These are phyloP conservation scores for Capronia epimyces DNA, from an alignment of 2,329 filamentous ascomycete genomes.

Conservation along the genomic window DNA sequence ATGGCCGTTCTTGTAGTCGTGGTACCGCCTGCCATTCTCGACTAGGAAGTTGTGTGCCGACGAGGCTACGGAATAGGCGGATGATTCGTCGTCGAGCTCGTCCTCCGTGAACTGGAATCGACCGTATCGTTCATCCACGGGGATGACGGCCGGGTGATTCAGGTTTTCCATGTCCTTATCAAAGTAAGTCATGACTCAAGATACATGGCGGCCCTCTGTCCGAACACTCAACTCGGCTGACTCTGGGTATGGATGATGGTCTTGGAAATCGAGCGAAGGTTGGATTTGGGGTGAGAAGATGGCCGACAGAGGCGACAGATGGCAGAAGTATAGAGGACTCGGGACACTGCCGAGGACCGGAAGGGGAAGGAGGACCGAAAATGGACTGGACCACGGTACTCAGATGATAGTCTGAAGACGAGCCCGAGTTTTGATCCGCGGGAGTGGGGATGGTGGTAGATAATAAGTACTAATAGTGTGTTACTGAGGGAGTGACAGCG, in stretches of 20 bases:
- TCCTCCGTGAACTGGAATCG: slow-evolving; percentile 8
- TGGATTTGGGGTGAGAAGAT: not conserved
- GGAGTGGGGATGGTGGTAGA: not conserved
- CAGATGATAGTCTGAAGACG: not conserved
- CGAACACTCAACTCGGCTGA: not conserved
- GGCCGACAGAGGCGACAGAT: not conserved
- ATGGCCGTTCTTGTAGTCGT: slow-evolving; percentile 31
- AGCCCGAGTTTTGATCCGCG: not conserved
- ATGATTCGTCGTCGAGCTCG: slow-evolving; percentile 15
- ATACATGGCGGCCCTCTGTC: slow-evolving; percentile 3
- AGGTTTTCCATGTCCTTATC: slow-evolving; percentile 23
- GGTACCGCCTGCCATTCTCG: slow-evolving; percentile 36
- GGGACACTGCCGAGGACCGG: not conserved
- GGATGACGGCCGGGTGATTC: slow-evolving; percentile 17
- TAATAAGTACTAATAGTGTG: not conserved
- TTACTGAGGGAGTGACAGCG: not conserved
- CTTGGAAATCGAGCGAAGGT: not conserved
- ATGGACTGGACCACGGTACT: not conserved
- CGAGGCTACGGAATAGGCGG: slow-evolving; percentile 29
- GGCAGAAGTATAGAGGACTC: not conserved
- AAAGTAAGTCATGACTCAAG: slow-evolving; percentile 3
- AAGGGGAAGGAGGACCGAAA: not conserved
- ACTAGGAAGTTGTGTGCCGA: slow-evolving; percentile 31
- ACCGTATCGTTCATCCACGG: slow-evolving; percentile 20
- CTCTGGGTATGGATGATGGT: not conserved